These are phyloP conservation scores for Vickermania ingenoplastis DNA, from an alignment of 208 protist genomes.

Conservation along the genomic window DNA sequence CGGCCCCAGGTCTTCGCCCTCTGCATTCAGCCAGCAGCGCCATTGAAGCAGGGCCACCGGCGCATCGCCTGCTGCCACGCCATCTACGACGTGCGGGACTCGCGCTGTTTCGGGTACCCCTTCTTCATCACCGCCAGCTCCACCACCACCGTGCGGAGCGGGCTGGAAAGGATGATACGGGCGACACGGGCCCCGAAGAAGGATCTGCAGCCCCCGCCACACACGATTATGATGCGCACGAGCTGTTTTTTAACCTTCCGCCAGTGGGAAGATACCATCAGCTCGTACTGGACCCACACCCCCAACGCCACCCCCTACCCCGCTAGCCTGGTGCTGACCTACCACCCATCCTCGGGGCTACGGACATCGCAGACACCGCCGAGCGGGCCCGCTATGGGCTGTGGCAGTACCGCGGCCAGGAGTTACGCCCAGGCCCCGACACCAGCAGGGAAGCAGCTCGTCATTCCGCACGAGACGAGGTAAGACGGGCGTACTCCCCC, in stretches of 20 bases:
- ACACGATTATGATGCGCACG: conserved; percentile 49
- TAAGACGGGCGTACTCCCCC: too few relatives aligned
- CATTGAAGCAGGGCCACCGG: conserved; percentile 29
- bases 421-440: too few relatives aligned
- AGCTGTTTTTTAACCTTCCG: conserved; percentile 22
- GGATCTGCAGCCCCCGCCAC: conserved; percentile 20
- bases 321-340: conserved; percentile 56
- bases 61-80: conserved; percentile 65
- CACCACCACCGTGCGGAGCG: conserved; percentile 33
- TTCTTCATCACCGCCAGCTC: conserved; percentile 51
- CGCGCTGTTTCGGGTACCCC: conserved; percentile 38
- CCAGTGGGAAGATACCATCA: conserved; percentile 35
- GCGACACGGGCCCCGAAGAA: conserved; percentile 22
- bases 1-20: background rate
- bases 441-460: background rate
- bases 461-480: background rate
- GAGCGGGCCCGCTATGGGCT: too few relatives aligned
- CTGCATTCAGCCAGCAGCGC: conserved; percentile 7
- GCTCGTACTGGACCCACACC: conserved; percentile 39
- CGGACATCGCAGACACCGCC: too few relatives aligned
- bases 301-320: conserved; percentile 26
- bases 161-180: conserved; percentile 22
- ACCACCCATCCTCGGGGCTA: too few relatives aligned
- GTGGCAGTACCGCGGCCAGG: too few relatives aligned
- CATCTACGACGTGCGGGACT: conserved; percentile 16